Base-by-base conservation (phyloP, 2,329 filamentous ascomycete species). In the Knoxdaviesia capensis region DNA sequence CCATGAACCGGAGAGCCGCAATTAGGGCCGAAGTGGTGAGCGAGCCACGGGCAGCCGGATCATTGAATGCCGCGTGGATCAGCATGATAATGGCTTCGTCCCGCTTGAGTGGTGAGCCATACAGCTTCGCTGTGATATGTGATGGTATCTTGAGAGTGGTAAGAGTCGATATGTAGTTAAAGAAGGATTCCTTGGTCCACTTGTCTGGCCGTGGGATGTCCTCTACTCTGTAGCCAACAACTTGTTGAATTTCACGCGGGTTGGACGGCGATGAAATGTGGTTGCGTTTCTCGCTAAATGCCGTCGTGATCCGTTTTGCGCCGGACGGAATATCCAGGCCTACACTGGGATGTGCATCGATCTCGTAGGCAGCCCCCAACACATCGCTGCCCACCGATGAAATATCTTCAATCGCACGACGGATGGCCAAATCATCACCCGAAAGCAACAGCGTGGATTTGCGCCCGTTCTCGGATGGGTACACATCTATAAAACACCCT, bases 131-230 rank as follows among this genome's bases (percentile, higher is more conserved):
- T 6, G 54, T 55, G 2, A 59, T 47, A 10, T 59, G 52, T 0
- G 55, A 44, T 6, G 53, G 51, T 33, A 65, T 48, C 6, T 54
- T 56, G 2, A 59, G 58, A 39, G 58, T 59, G 6, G 56, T 56
- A n/a, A 71, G 52, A 0, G 53, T 52, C 0, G 54, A 51, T 20
- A 70, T 54, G 46, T 69, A 69, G 2, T 51, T 45, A 39, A 62
- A 53, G 10, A 70, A 60, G 1, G 57, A 54, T 34, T 57, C 49
- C 39, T 50, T 52, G 4, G 63, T 64, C 66, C 66, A 69, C 2
- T 44, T 38, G 2, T 43, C 35, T 0, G 65, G 65, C 31, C 50
- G 53, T 0, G 59, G 54, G 6, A 64, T 58, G 36, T 60, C 49
- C 43, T 64, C 56, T 31, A 62, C 63, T 6, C 54, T 54, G 9